phyloP scores from a whole-genome alignment of 2,329 filamentous ascomycete genomes.

The Fusarium sp. region DNA sequence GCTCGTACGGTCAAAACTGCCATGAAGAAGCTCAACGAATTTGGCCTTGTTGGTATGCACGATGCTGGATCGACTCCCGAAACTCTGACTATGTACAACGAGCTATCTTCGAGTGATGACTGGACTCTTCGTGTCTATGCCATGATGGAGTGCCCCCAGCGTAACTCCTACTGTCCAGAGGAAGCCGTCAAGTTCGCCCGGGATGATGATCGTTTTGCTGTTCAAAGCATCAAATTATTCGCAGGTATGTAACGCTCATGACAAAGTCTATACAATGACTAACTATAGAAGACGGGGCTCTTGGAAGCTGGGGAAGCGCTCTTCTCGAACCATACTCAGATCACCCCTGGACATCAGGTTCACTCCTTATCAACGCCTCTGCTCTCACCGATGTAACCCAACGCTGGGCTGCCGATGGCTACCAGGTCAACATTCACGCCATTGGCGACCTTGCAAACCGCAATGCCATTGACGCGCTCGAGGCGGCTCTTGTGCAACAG shows the following conservation, averaged over 20 bases:
- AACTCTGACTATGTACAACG: constrained; percentile 66
- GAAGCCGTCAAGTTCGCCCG: constrained; percentile 59
- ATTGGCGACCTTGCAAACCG: constrained; percentile 78
- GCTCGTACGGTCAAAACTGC: constrained; percentile 67
- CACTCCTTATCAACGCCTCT: constrained; percentile 74
- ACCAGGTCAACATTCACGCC: constrained; percentile 78
- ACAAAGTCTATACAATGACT: neutral
- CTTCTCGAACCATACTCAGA: constrained; percentile 78
- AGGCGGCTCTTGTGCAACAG: constrained; percentile 64
- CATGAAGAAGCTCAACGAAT: constrained; percentile 70
- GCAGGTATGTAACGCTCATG: constrained; percentile 61
- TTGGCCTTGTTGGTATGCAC: constrained; percentile 76
- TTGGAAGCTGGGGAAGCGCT: constrained; percentile 78
- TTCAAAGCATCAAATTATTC: constrained; percentile 76
- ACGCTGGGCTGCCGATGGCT: constrained; percentile 70
- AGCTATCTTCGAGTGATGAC: constrained; percentile 61
- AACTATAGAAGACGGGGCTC: constrained; percentile 67
- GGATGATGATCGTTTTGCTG: constrained; percentile 63
- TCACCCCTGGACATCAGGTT: constrained; percentile 70
- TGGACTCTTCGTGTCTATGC: constrained; percentile 74
- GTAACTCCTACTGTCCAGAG: constrained; percentile 72
- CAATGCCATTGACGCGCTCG: constrained; percentile 71
- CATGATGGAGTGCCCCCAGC: constrained; percentile 74
- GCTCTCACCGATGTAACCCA: constrained; percentile 65
- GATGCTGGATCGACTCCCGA: constrained; percentile 72